Percentiles rank a stretch among this genome's conserved stretches.
phyloP scores from a whole-genome alignment of 495 filamentous ascomycete genomes.

The Astrothelium subdiscretum region DNA sequence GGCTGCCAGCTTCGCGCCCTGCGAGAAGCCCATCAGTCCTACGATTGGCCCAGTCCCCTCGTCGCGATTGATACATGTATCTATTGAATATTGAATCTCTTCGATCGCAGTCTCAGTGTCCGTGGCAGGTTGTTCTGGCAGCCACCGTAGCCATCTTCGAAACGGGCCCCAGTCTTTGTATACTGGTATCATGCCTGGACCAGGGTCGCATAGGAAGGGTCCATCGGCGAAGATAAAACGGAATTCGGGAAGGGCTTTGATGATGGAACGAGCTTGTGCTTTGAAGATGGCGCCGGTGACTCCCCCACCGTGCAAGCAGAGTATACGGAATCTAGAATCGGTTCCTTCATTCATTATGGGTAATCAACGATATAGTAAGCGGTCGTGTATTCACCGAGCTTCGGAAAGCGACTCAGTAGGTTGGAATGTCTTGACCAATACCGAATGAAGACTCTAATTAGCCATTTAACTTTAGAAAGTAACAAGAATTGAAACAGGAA shows the following conservation, averaged over 20 bases:
- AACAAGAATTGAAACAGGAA: background rate
- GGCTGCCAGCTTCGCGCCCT: conserved; percentile 51
- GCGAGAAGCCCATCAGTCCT: conserved; percentile 40
- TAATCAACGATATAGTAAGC: background rate
- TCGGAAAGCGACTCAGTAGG: background rate
- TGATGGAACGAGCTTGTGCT: conserved; percentile 44
- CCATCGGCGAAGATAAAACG: conserved; percentile 50
- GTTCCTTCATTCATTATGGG: background rate
- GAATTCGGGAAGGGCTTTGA: conserved; percentile 38
- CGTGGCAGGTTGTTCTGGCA: conserved; percentile 33
- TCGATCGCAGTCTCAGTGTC: conserved; percentile 31
- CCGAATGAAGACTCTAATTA: background rate
- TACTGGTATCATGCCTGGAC: conserved; percentile 40
- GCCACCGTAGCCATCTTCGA: conserved; percentile 45
- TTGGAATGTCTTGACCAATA: background rate
- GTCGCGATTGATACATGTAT: conserved; percentile 27
- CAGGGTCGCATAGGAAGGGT: conserved; percentile 39
- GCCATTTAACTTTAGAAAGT: background rate
- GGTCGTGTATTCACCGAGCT: background rate
- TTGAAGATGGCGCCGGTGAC: conserved; percentile 49
- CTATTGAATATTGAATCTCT: conserved; percentile 26
- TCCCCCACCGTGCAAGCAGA: conserved; percentile 59
- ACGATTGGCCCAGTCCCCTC: conserved; percentile 43
- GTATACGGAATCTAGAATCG: conserved; percentile 39
- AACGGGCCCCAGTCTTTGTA: conserved; percentile 47